Evolutionary conservation across 441 rosid species (phyloP), one percentile per base, ranked within the genome.

Genomic region (Populus hybrid): DNA sequence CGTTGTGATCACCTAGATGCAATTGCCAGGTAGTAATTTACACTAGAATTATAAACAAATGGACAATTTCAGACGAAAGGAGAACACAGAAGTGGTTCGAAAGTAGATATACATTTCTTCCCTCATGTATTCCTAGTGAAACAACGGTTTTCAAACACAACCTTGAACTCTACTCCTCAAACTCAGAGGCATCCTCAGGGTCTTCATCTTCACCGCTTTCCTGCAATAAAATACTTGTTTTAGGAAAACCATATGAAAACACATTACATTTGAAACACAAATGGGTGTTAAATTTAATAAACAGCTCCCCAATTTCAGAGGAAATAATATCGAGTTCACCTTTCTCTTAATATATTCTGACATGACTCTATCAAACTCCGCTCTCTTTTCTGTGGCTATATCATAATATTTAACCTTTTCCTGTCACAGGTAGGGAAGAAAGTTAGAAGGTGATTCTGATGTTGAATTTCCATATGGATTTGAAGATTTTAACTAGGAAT

Each of bases 371-470:
- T 93, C 97, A 79, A 95, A 93, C 82, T 92, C 97, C 61, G 94
- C 93, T 78, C 97, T 88, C 80, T 92, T 95, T 85, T 84, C 91
- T 14, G 92, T 92, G 73, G 97, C 97, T 38, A 91, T 85, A 81
- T 92, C 99, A 79, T 95, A 95, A 76, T 95, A 94, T 73, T 90
- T 88, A 34, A 95, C 97, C 72, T 95, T 94, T 81, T 94, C 99
- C 99, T 95, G 73, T 70, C 40, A 61, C 76, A 74, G 38, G 61
- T 42, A 76, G 61, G 67, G 66, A 75, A 24, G 50, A 67, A 67
- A 76, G 30, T 70, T 75, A 42, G 64, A 69, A 65, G 23, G 54
- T 77, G 72, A 81, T 69, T 69, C 20, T 36, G 35, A 66, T 24
- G 67, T 24, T 3, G 7, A 26, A 11, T 20, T 54, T 1, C 5